Percentiles rank a stretch among this genome's conserved stretches.
Evolutionary conservation across 2,329 filamentous ascomycete genomes (phyloP).

Genomic region (Trichophyton benhamiae): DNA sequence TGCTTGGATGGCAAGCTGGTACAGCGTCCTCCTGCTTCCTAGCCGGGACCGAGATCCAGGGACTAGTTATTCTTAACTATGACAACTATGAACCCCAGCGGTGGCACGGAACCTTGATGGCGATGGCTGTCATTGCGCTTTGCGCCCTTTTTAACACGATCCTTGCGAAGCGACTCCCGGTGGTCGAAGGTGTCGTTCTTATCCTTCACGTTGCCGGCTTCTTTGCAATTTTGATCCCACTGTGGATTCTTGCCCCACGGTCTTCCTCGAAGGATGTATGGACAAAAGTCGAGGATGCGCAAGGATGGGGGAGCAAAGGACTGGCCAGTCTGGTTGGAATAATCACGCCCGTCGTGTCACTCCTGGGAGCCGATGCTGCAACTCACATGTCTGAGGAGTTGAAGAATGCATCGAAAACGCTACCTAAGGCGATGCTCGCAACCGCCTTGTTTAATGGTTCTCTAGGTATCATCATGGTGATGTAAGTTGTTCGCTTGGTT

Average conservation of each 20-base stretch:
- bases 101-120: conserved; percentile 31
- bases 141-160: conserved; percentile 19
- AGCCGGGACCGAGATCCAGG: conserved; percentile 24
- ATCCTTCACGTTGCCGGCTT: conserved; percentile 31
- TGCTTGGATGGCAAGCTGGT: conserved; percentile 21
- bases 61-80: conserved; percentile 21
- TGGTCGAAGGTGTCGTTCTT: conserved; percentile 22
- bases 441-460: conserved; percentile 25
- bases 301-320: conserved; percentile 3
- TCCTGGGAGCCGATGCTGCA: conserved; percentile 3
- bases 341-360: background rate
- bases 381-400: conserved; percentile 24
- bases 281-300: conserved; percentile 1
- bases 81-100: conserved; percentile 21
- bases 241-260: conserved; percentile 23
- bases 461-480: conserved; percentile 25
- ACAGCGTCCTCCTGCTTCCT: conserved; percentile 18
- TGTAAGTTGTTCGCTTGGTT: background rate
- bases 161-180: conserved; percentile 19
- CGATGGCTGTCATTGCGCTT: conserved; percentile 24
- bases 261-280: conserved; percentile 1
- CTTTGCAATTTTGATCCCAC: conserved; percentile 32
- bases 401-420: conserved; percentile 23
- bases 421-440: conserved; percentile 27
- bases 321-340: conserved; percentile 1